Base-by-base conservation (phyloP, 2,329 filamentous ascomycete species). In the Sarocladiaceae sp. region DNA sequence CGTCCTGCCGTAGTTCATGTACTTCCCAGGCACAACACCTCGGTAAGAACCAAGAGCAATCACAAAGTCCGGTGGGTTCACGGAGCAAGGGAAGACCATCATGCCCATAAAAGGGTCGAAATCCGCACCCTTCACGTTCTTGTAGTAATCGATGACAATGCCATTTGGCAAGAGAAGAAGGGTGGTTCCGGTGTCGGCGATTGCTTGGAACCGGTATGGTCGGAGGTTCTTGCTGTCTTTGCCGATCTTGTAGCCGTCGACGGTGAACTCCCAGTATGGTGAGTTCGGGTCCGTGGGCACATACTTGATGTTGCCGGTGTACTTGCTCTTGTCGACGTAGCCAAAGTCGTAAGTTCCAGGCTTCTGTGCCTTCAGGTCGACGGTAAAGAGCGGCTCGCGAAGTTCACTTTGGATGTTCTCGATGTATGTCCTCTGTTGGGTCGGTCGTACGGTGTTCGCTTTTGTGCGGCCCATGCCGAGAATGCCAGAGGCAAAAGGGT, bases 151-250 rank as follows among this genome's bases (percentile, higher is more conserved):
- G 1, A 66, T 59, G 56, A 82, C 77, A 54, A 85, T 71, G 28
- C 63, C 58, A 52, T 74, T 63, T 23, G 81, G 79, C 17, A 85
- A 66, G 56, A 86, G 74, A 52, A 87, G 67, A 26, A 89, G 79
- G 1, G 84, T 84, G 52, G 86, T 88, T 51, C 86, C 86, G 2
- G 86, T 89, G 69, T 89, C 86, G 60, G 82, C 81, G 64, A 89
- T 87, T 58, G 75, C 77, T 28, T 37, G 29, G 20, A 36, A 50
- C 4, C 47, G 47, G 47, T 50, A 50, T 7, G 47, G 47, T 8
- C 44, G 44, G 18, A 50, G 28, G 3, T 36, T 12, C 33, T 50
- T 50, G 0, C 71, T 70, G 13, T 52, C 51, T 0, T 28, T 42
- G 31, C 80, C 83, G 50, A 86, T 62, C 35, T 70, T 70, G 67